These are phyloP conservation scores for Gomphus sp. DNA, from an alignment of 1,284 basidiomycete genomes.

Conservation along the genomic window DNA sequence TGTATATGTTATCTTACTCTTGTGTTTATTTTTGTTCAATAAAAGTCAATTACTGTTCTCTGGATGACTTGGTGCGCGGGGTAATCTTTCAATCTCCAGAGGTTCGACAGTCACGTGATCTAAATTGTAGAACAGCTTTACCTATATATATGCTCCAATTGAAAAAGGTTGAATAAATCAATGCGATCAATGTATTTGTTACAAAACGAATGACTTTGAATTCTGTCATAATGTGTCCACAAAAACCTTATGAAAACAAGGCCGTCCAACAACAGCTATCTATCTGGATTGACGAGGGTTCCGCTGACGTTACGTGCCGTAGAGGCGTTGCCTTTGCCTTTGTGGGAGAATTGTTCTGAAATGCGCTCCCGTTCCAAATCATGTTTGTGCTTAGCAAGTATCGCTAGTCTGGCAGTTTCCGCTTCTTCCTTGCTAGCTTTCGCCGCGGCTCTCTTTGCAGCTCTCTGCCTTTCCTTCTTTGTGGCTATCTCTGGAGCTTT, in stretches of 20 bases:
- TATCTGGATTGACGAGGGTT: constrained; percentile 36
- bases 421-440: constrained; percentile 48
- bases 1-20: too few species aligned
- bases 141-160: too few species aligned
- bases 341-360: constrained; percentile 33
- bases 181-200: too few species aligned
- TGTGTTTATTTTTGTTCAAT: too few species aligned
- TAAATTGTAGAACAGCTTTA: too few species aligned
- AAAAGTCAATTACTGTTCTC: too few species aligned
- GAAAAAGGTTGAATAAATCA: too few species aligned
- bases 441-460: constrained; percentile 43
- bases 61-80: too few species aligned
- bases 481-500: constrained; percentile 37
- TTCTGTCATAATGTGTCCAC: too few species aligned
- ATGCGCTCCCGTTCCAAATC: constrained; percentile 48
- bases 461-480: constrained; percentile 65
- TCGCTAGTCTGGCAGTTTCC: constrained; percentile 42
- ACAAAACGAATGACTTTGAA: too few species aligned
- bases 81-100: too few species aligned
- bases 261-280: constrained; percentile 46
- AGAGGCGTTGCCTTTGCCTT: constrained; percentile 15
- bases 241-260: neutral
- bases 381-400: constrained; percentile 49
- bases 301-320: constrained; percentile 31
- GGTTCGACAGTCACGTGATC: too few species aligned